Conservation (phyloP, 768 basidiomycete species). For the Hypholoma sublateritium region DNA sequence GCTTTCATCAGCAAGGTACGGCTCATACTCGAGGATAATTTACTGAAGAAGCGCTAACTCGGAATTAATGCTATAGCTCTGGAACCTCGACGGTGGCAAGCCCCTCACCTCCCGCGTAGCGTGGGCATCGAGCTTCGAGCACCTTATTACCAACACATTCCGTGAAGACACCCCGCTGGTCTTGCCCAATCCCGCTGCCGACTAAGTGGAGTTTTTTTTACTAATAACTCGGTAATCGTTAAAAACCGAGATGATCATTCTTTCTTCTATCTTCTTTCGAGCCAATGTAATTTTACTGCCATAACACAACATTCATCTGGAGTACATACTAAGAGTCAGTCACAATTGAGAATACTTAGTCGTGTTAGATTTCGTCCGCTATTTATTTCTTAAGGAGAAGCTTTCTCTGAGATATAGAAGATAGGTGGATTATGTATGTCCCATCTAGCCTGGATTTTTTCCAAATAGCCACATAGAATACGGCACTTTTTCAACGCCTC, state of each 20-base stretch:
- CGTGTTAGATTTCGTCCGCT: too few relatives aligned
- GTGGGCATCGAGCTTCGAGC: conserved; percentile 15
- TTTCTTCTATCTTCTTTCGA: background rate
- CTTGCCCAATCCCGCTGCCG: background rate
- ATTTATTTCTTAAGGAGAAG: too few relatives aligned
- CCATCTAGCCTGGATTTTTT: too few relatives aligned
- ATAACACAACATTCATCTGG: too few relatives aligned
- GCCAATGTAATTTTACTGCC: too few relatives aligned
- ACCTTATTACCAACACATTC: conserved; percentile 11
- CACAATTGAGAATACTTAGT: too few relatives aligned
- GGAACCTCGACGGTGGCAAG: conserved; percentile 7
- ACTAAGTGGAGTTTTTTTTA: background rate
- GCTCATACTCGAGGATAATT: background rate
- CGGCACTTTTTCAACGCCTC: background rate
- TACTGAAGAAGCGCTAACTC: background rate
- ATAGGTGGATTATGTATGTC: too few relatives aligned
- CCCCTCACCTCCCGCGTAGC: conserved; percentile 11
- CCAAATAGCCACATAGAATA: background rate
- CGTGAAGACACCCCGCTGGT: conserved; percentile 3
- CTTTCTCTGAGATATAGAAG: too few relatives aligned
- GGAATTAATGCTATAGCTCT: conserved; percentile 2
- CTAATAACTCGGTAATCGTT: background rate
- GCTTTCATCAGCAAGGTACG: conserved; percentile 7
- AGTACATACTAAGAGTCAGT: too few relatives aligned
- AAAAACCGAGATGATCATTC: background rate